These are phyloP conservation scores for Bonia amplexicaulis DNA, from an alignment of 176 grass and related monocot species.

Conservation along the genomic window DNA sequence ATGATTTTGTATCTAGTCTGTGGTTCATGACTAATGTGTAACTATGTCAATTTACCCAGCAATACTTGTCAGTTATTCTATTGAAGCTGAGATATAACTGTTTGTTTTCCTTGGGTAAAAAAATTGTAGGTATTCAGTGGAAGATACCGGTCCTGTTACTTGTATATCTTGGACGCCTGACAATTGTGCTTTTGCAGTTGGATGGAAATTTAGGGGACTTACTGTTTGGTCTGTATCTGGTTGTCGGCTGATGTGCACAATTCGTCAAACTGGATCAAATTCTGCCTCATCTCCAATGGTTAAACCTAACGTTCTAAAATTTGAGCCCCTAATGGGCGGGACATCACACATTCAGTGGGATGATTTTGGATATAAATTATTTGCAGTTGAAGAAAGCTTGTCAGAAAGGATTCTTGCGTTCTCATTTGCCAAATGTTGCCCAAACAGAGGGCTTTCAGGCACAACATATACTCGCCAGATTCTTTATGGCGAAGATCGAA, in stretches of 20 bases:
- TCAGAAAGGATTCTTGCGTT: constrained; percentile 83
- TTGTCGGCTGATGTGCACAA: constrained; percentile 94
- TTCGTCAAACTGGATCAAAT: constrained; percentile 78
- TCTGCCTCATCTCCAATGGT: constrained; percentile 75
- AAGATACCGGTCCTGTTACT: constrained; percentile 92
- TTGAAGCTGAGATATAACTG: constrained; percentile 9
- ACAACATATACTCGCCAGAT: constrained; percentile 80
- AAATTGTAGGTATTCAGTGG: constrained; percentile 84
- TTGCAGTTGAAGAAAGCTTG: constrained; percentile 85
- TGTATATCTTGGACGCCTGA: constrained; percentile 97
- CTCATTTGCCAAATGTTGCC: constrained; percentile 89
- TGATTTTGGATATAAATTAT: constrained; percentile 88
- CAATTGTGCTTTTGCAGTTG: constrained; percentile 95
- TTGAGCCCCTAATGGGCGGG: constrained; percentile 82
- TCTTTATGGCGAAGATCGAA: constrained; percentile 84
- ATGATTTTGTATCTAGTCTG: neutral
- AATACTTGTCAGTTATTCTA: constrained; percentile 16
- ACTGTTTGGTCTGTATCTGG: constrained; percentile 96
- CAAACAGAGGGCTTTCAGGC: constrained; percentile 82
- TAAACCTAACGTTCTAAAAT: constrained; percentile 58
- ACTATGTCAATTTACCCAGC: neutral
- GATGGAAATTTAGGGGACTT: constrained; percentile 94
- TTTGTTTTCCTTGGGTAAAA: neutral
- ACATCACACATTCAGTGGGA: constrained; percentile 95
- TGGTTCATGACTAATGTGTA: neutral